Percentiles rank a stretch among this genome's conserved stretches.
phyloP scores from a whole-genome alignment of 805 yeast genomes.

The Alloascoidea hylecoeti region DNA sequence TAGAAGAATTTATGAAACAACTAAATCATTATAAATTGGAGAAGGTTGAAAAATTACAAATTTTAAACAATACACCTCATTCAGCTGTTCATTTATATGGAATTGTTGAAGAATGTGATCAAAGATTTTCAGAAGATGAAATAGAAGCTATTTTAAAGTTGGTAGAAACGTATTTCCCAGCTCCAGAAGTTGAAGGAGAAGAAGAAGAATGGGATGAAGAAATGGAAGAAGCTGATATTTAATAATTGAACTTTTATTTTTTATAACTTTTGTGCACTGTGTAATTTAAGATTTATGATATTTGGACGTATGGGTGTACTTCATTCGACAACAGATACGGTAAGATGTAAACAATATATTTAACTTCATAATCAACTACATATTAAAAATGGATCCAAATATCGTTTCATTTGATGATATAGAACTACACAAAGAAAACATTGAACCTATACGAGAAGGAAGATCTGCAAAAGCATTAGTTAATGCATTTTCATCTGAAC shows the following conservation, averaged over 20 bases:
- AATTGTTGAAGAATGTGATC: slow-evolving; percentile 86
- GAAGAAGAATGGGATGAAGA: slow-evolving; percentile 1
- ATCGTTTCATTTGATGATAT: slow-evolving; percentile 17
- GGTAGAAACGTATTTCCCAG: slow-evolving; percentile 35
- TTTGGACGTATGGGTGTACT: too few species aligned
- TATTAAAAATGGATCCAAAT: too few species aligned
- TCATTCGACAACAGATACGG: too few species aligned
- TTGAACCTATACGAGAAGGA: slow-evolving; percentile 43
- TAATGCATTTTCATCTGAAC: slow-evolving; percentile 18
- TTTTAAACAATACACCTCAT: slow-evolving; percentile 69
- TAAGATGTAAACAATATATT: too few species aligned
- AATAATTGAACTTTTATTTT: too few species aligned
- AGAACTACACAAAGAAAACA: slow-evolving; percentile 57
- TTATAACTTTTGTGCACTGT: too few species aligned
- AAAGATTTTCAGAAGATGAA: slow-evolving; percentile 58
- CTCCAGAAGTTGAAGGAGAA: slow-evolving; percentile 1
- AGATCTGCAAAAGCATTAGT: slow-evolving; percentile 40
- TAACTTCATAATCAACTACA: too few species aligned
- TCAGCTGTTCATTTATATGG: slow-evolving; percentile 69
- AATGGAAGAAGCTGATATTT: too few species aligned
- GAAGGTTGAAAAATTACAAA: slow-evolving; percentile 74
- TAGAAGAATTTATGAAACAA: slow-evolving; percentile 25
- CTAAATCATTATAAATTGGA: slow-evolving; percentile 43
- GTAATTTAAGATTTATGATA: too few species aligned
- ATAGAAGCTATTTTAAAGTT: slow-evolving; percentile 44